phyloP scores from a whole-genome alignment of 2,329 filamentous ascomycete genomes.

The Samsoniella hepiali region DNA sequence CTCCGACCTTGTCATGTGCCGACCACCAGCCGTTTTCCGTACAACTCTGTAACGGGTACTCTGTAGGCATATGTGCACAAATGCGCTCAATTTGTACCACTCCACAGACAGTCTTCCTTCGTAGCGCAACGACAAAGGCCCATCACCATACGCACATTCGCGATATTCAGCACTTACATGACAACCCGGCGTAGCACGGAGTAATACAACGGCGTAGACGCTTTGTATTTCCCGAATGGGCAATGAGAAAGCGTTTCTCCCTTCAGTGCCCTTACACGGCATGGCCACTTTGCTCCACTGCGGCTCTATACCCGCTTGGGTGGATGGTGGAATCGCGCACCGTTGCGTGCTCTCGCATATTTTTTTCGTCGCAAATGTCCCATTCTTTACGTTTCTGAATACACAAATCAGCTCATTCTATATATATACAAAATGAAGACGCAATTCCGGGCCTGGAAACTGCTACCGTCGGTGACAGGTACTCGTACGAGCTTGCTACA shows the following conservation, averaged over 20 bases:
- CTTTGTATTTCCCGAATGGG: background rate
- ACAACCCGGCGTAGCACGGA: constrained; percentile 8
- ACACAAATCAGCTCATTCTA: constrained; percentile 10
- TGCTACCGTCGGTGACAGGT: background rate
- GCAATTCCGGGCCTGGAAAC: background rate
- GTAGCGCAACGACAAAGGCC: background rate
- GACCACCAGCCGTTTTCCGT: background rate
- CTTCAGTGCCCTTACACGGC: background rate
- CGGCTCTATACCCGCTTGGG: constrained; percentile 11
- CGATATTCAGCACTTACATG: background rate
- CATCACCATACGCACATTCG: background rate
- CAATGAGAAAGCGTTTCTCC: background rate
- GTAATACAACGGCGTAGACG: background rate
- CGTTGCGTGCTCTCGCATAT: constrained; percentile 4
- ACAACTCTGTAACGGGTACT: background rate
- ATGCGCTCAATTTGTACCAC: background rate
- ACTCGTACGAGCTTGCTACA: constrained; percentile 2
- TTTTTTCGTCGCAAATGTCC: background rate
- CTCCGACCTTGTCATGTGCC: background rate
- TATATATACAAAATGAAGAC: background rate
- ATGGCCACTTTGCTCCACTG: constrained; percentile 10
- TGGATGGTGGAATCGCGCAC: constrained; percentile 1
- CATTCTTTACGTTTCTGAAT: constrained; percentile 15
- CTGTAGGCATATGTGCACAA: background rate
- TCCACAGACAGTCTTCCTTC: background rate